Base-by-base conservation (phyloP, 225 moss, liverwort and hornwort species). In the Sphagnum contortum region DNA sequence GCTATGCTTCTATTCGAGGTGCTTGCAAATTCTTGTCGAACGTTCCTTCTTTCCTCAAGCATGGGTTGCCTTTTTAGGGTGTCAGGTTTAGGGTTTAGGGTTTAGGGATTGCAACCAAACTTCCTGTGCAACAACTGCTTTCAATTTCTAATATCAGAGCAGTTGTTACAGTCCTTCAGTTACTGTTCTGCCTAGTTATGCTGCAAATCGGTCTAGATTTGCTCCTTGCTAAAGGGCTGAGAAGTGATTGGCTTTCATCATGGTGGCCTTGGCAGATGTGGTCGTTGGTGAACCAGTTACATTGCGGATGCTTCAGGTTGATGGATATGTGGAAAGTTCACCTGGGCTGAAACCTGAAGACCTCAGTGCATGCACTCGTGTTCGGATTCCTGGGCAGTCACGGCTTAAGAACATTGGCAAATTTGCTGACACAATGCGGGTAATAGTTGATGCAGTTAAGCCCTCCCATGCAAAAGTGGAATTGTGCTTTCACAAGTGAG, bases 321-420 rank as follows among this genome's bases (percentile, higher is more conserved):
- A 73, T 29, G 69, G 64, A 11, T 71, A 60, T 55, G 69, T 72
- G 57, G 78, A 76, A 57, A 58, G 66, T 45, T 55, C 69, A 8
- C 72, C 83, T 14, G 74, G 74, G 64, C 67, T 76, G 44, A 66
- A 70, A n/a, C 65, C 65, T 45, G 75, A 70, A 44, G 75, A 65
- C 12, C 57, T 75, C 13, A 76, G 74, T 65, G 73, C 79, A 60
- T 79, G 72, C 9, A 75, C 74, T 64, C 81, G 85, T 63, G 48
- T 81, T 52, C 76, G 80, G 44, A 74, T 86, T 72, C 76, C 64
- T 8, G 76, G 76, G 8, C 73, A 73, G 65, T 86, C 85, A 62
- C 73, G 81, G 66, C 44, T 79, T 50, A 52, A 74, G 67, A 68
- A 81, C 64, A 55, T 71, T 45, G 69, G 71, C 50, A 81, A 81